Percentiles rank a stretch among this genome's conserved stretches.
Conservation (phyloP, 305 asterid species). For the Plantago rigida region DNA sequence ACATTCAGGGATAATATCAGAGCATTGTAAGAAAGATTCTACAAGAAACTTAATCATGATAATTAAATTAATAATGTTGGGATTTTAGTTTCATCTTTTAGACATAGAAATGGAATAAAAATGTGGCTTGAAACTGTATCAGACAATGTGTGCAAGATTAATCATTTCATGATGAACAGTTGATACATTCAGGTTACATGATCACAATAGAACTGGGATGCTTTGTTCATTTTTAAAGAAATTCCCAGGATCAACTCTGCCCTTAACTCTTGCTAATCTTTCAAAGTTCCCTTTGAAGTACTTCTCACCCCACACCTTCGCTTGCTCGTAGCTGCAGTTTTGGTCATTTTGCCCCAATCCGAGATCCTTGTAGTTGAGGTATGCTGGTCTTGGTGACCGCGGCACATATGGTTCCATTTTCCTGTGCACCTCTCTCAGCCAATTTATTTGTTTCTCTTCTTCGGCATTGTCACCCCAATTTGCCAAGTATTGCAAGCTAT, state of each 20-base stretch:
- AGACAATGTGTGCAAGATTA: too few relatives aligned
- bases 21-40: slow-evolving; percentile 1
- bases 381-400: slow-evolving; percentile 29
- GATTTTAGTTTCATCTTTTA: too few relatives aligned
- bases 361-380: slow-evolving; percentile 42
- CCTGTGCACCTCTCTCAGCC: slow-evolving; percentile 26
- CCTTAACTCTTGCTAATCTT: slow-evolving; percentile 36
- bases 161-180: too few relatives aligned
- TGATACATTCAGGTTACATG: too few relatives aligned
- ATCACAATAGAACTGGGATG: slow-evolving; percentile 29
- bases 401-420: slow-evolving; percentile 36
- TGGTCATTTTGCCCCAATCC: slow-evolving; percentile 32
- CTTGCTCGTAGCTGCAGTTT: slow-evolving; percentile 24
- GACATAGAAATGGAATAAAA: too few relatives aligned
- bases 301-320: slow-evolving; percentile 36
- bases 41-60: background rate
- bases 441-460: slow-evolving; percentile 27
- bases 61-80: too few relatives aligned
- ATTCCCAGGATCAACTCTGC: slow-evolving; percentile 35
- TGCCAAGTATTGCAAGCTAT: slow-evolving; percentile 34
- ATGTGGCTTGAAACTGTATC: too few relatives aligned
- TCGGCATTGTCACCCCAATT: slow-evolving; percentile 26
- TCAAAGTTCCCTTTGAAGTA: slow-evolving; percentile 38
- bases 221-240: slow-evolving; percentile 40
- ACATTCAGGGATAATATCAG: slow-evolving; percentile 5